A percentile compares a stretch with the other conserved stretches of the same genome.
Evolutionary conservation across 441 rosid genomes (phyloP).

Genomic region (Eruca vesicaria): DNA sequence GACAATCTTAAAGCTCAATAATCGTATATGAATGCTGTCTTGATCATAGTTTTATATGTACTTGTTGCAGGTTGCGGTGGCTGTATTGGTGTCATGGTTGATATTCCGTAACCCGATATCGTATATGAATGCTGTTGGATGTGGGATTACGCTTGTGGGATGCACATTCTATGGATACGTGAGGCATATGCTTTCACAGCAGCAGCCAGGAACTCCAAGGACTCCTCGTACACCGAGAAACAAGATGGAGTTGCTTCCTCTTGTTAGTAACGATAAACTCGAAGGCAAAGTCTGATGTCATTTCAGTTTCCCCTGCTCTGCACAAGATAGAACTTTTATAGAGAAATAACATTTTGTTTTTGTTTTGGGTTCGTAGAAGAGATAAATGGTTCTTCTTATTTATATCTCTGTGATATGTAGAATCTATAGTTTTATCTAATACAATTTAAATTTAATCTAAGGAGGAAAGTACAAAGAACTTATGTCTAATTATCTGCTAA

Average conservation of each 20-base stretch:
- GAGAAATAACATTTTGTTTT: slow-evolving; percentile 30
- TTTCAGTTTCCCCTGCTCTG: background rate
- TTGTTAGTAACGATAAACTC: slow-evolving; percentile 80
- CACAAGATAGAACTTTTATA: slow-evolving; percentile 16
- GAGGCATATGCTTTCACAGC: slow-evolving; percentile 82
- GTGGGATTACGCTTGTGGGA: slow-evolving; percentile 83
- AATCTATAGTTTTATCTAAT: slow-evolving; percentile 21
- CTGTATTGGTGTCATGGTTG: slow-evolving; percentile 90
- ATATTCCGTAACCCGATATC: slow-evolving; percentile 96
- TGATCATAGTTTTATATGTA: slow-evolving; percentile 15
- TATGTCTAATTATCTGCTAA: background rate
- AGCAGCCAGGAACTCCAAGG: slow-evolving; percentile 66
- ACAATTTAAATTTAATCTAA: background rate
- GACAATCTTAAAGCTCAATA: background rate
- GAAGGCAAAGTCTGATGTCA: slow-evolving; percentile 67
- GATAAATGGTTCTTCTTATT: slow-evolving; percentile 30
- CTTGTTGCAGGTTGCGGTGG: slow-evolving; percentile 80
- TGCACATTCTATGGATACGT: slow-evolving; percentile 96
- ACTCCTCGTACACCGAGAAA: slow-evolving; percentile 82
- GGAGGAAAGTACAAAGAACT: background rate
- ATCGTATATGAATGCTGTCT: background rate
- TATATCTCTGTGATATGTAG: slow-evolving; percentile 21
- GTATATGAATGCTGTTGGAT: slow-evolving; percentile 81
- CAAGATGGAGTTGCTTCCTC: slow-evolving; percentile 79
- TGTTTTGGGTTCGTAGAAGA: slow-evolving; percentile 13